A percentile compares a stretch with the other conserved stretches of the same genome.
Conservation (phyloP, 2,329 filamentous ascomycete genomes). For the Emmonsia crescens region DNA sequence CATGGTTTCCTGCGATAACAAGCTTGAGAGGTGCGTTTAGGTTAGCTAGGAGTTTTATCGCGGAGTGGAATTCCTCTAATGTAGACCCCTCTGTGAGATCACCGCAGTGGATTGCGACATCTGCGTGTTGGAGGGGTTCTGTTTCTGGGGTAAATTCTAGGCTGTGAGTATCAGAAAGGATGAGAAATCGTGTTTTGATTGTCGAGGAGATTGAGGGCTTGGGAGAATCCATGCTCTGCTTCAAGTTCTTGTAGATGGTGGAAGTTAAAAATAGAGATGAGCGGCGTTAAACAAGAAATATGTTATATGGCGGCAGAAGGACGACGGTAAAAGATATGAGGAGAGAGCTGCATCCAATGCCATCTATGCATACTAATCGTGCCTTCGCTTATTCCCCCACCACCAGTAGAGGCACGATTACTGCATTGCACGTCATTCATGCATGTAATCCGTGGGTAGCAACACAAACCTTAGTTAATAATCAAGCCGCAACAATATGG, state of each 20-base stretch:
- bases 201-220: not conserved
- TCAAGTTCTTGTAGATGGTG: not conserved
- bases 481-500: not conserved
- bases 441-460: no score
- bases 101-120: not conserved
- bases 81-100: not conserved
- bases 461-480: no score
- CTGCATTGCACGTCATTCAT: no score
- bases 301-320: no score
- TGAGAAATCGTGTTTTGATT: not conserved
- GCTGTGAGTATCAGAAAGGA: not conserved
- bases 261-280: no score
- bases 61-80: not conserved
- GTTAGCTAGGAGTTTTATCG: not conserved
- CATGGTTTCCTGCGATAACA: slow-evolving; percentile 3
- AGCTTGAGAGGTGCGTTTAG: slow-evolving; percentile 2
- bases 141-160: not conserved
- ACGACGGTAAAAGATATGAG: no score
- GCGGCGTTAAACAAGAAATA: no score
- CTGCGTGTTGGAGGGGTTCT: not conserved
- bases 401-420: no score
- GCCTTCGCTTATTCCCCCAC: no score
- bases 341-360: no score
- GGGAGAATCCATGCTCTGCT: not conserved
- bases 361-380: no score